Percentiles rank a stretch among this genome's conserved stretches.
phyloP scores from a whole-genome alignment of 2,329 filamentous ascomycete species.

The Exutisphaerella laricina region DNA sequence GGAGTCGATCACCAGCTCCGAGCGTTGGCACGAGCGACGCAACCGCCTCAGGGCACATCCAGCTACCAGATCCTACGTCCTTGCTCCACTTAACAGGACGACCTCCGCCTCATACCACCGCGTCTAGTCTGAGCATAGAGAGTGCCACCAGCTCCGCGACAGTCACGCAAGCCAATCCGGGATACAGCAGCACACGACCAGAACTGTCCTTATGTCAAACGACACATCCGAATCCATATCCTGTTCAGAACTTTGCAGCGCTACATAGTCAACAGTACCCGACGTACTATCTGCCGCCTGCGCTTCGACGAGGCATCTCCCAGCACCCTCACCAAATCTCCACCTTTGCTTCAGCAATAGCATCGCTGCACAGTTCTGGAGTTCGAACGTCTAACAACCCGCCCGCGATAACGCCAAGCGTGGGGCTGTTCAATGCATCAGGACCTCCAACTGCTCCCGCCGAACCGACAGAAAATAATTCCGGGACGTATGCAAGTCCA shows the following conservation, averaged over 20 bases:
- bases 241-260: conserved; percentile 47
- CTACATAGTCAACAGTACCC: conserved; percentile 44
- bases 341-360: conserved; percentile 38
- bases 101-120: conserved; percentile 36
- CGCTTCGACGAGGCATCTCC: conserved; percentile 37
- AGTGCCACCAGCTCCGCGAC: conserved; percentile 36
- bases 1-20: conserved; percentile 7
- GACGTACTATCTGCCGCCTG: conserved; percentile 31
- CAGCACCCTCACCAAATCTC: conserved; percentile 40
- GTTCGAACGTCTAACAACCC: conserved; percentile 43
- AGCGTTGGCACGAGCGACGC: conserved; percentile 17
- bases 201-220: conserved; percentile 15
- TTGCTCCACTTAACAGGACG: conserved; percentile 24
- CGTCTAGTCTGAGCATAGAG: conserved; percentile 39
- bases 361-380: conserved; percentile 37
- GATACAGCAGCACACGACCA: conserved; percentile 14
- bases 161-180: conserved; percentile 21
- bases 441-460: conserved; percentile 28
- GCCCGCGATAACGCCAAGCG: conserved; percentile 40
- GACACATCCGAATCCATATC: conserved; percentile 35
- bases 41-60: conserved; percentile 20
- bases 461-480: conserved; percentile 28
- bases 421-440: conserved; percentile 41
- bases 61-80: conserved; percentile 14
- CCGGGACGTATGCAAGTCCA: conserved; percentile 44